Base-by-base conservation (phyloP, 805 yeast species). In the Tanozyma kutaoensis region DNA sequence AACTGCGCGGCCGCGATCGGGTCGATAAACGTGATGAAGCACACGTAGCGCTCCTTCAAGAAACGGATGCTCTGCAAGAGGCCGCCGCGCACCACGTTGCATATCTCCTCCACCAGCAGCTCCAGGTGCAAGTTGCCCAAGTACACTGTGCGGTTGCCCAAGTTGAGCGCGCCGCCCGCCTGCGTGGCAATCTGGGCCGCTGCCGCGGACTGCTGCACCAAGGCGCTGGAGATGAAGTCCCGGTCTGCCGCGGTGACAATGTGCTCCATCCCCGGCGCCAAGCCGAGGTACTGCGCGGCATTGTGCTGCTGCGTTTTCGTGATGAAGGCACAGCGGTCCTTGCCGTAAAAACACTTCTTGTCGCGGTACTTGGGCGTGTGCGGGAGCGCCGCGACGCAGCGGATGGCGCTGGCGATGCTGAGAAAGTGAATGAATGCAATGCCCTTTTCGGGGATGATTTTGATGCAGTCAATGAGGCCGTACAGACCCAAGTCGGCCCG, bases 1-100 rank as follows among this genome's bases (percentile, higher is more conserved):
- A 88, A 88, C 53, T 88, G 97, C 2, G 95, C 95, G 1, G 97
- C 97, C 3, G 96, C 94, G 28, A 88, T 79, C 15, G 97, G 95
- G 47, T 91, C 97, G 37, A 88, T 76, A 48, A 91, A 88, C 10
- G 97, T 88, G 28, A 91, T 80, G 48, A 91, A 91, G 46, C 96
- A 85, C 32, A 85, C 88, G 45, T 81, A 94, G 36, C 88, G 71
- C 45, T 84, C 96, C 28, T 74, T 67, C 28, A 88, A 63, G 31
- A 79, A 71, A 39, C 93, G 68, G 30, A 88, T 75, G 37, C 75
- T 73, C 46, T 88, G 95, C 37, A 88, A 63, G 24, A 86, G 66
- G 2, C 98, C 98, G 28, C 97, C 97, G 37, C 97, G 71, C 14
- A 88, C 93, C 28, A 82, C 94, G 46, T 91, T 91, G 61, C 98